These are phyloP conservation scores for Ananas comosus DNA, from an alignment of 176 grass and related monocot species.

Conservation along the genomic window DNA sequence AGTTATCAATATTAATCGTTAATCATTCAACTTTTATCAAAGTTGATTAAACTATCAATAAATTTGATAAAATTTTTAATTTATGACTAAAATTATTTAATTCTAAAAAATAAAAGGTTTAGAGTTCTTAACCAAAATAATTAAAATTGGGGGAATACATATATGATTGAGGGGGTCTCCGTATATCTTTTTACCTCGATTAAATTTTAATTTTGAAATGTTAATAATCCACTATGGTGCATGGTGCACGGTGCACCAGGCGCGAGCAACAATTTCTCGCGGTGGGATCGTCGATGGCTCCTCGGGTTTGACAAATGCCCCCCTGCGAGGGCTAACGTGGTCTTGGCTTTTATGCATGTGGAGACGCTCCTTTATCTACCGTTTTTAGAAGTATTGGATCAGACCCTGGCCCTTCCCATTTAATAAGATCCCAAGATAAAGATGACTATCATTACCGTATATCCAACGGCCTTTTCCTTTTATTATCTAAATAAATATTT, in stretches of 20 bases:
- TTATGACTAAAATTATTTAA: no score
- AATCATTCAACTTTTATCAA: no score
- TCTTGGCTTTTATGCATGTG: slow-evolving; percentile 25
- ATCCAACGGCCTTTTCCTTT: background rate
- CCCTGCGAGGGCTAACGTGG: slow-evolving; percentile 18
- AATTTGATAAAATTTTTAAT: no score
- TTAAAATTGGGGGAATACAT: no score
- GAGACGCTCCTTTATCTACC: slow-evolving; percentile 11
- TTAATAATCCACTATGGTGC: background rate
- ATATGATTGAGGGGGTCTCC: no score
- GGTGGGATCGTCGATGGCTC: background rate
- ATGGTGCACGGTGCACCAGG: slow-evolving; percentile 5
- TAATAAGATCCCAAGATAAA: background rate
- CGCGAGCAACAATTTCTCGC: slow-evolving; percentile 11
- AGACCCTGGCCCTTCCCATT: background rate
- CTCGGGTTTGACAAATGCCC: background rate
- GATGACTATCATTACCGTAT: background rate
- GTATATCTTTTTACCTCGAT: no score
- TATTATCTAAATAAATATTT: background rate
- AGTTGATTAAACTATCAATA: no score
- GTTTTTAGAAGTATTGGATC: slow-evolving; percentile 5
- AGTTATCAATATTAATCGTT: no score
- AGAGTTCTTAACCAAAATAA: no score
- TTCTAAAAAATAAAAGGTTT: no score
- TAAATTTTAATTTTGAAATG: no score